Evolutionary conservation across 108 stramenopile genomes (phyloP), one percentile per base, ranked within the genome.

Genomic region (Skeletonema tropicum): DNA sequence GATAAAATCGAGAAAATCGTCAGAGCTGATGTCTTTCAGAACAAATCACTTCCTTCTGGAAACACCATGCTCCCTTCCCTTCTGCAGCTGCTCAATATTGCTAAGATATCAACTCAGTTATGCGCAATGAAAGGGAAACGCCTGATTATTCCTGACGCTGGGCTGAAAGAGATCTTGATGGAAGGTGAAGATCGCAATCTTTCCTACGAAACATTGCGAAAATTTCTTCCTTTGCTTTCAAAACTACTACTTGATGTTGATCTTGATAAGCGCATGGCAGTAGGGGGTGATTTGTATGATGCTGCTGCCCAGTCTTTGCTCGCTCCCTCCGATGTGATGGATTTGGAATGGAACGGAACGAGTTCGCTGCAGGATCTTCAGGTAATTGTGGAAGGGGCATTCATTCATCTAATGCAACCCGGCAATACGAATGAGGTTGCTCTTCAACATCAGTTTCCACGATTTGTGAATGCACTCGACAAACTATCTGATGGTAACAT

Each of bases 61-160:
- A 84, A 89, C 66, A 46, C 62, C 6, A 55, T 88, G n/a, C 66
- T 92, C 9, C 94, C 94, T 59, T 93, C 92, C 3, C 45, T 93
- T 23, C 62, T 95, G 31, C 94, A 95, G 76, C 58, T 95, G 41
- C 67, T 95, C n/a, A 83, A 89, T 79, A 85, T 95, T 60, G 90
- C 88, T 29, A 80, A 84, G 52, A 87, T 84, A 73, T 92, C 94
- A 14, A 84, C 83, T n/a, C 85, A 89, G 21, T 66, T 93, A 31
- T 95, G 94, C 83, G 90, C 90, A 6, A 21, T 85, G 33, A 85
- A 89, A 66, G 94, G 90, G 25, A 84, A 73, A 57, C 66, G 61
- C 38, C 90, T 84, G 68, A 59, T 82, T 38, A 69, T 95, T 62
- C 92, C 92, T 5, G 87, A 88, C 45, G 75, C 73, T 3, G 94